Base-by-base conservation (phyloP, 345 rosid species). In the Turritis glabra region DNA sequence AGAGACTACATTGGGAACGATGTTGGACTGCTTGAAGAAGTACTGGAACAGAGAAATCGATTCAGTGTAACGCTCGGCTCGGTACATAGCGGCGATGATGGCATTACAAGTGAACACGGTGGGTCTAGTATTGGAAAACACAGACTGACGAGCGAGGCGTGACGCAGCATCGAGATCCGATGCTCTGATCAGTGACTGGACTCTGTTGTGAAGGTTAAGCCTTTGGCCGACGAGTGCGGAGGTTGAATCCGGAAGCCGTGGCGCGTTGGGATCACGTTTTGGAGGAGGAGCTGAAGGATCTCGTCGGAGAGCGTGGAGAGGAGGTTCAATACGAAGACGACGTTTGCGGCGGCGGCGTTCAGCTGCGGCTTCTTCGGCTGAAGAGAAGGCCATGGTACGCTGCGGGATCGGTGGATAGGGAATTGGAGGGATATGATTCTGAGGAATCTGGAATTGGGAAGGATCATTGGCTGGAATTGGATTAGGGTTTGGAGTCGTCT, bases 31-130 rank as follows among this genome's bases (percentile, higher is more conserved):
- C 37, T 86, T 89, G 61, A 89, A 95, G 72, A 95, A 95, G 69
- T 75, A 92, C 2, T 89, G 78, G 15, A 95, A 92, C 15, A 95
- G 84, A 47, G 91, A 88, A 40, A 92, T 80, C 14, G 98, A 91
- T 1, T 92, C 98, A n/a, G 77, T 47, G 64, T 81, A 90, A 75
- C 99, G 84, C 80, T 89, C 88, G 41, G 90, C 85, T 30, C 99
- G 84, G 73, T 95, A 89, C 98, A 90, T 92, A 17, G 97, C 96
- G 0, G 98, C 99, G 29, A 92, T 86, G 67, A 95, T 88, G 12
- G 99, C 99, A 60, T 92, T 95, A 77, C 98, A 95, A 11, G 98
- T 95, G 88, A 95, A 95, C n/a, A 95, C 98, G 5, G 97, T 95
- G 69, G 97, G 96, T 30, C 97, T 87, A 8, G 85, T 85, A 15